Evolutionary conservation across 176 grass and related monocot species (phyloP).

Genomic region (Thalia dealbata): DNA sequence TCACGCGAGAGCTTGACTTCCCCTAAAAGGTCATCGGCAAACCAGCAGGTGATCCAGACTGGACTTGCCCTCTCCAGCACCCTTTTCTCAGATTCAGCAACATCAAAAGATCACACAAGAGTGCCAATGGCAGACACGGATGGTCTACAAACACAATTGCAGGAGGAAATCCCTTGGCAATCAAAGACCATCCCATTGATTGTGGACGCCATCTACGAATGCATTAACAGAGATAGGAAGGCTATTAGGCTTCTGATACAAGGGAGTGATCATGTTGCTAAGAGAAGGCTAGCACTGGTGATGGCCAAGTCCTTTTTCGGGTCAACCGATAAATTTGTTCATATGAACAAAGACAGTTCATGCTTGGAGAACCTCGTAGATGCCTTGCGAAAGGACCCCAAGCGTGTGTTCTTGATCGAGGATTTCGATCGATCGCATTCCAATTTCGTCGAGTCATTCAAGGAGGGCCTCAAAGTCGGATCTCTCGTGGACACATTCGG

Average conservation of each 20-base stretch:
- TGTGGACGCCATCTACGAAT: slow-evolving; percentile 28
- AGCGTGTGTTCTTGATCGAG: slow-evolving; percentile 39
- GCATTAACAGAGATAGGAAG: slow-evolving; percentile 17
- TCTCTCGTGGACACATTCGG: slow-evolving; percentile 11
- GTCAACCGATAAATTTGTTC: slow-evolving; percentile 25
- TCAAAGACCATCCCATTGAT: slow-evolving; percentile 30
- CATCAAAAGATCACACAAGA: slow-evolving; percentile 28
- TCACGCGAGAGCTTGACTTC: slow-evolving; percentile 9
- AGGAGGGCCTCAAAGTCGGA: slow-evolving; percentile 15
- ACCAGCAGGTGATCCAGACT: slow-evolving; percentile 21
- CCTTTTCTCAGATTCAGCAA: slow-evolving; percentile 62
- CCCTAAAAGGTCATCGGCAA: slow-evolving; percentile 7
- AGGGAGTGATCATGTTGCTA: slow-evolving; percentile 43
- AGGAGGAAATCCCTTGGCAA: slow-evolving; percentile 69
- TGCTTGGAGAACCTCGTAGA: slow-evolving; percentile 27
- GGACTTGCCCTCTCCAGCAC: slow-evolving; percentile 35
- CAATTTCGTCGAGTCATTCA: slow-evolving; percentile 20
- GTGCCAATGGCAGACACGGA: slow-evolving; percentile 14
- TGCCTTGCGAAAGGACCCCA: slow-evolving; percentile 19
- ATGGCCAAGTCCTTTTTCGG: slow-evolving; percentile 37
- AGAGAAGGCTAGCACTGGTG: slow-evolving; percentile 30
- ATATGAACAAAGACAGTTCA: neutral
- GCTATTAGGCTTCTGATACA: slow-evolving; percentile 41
- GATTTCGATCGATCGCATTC: slow-evolving; percentile 27
- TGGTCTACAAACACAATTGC: slow-evolving; percentile 43